Evolutionary conservation across 148 eudicot genomes (phyloP), one percentile per base, ranked within the genome.

Genomic region (Nepenthes mirabilis): DNA sequence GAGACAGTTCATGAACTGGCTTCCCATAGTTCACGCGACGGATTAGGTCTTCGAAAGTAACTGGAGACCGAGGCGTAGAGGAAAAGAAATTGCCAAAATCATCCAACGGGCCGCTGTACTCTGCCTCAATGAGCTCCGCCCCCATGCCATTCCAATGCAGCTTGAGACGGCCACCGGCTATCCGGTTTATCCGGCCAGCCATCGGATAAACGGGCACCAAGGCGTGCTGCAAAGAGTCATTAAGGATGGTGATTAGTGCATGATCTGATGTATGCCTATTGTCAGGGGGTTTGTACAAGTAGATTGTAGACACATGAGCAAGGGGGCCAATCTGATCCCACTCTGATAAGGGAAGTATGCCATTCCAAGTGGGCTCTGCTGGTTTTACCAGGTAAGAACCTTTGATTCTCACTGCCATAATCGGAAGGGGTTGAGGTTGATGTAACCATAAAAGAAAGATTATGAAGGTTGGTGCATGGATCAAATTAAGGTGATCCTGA

Each of bases 221-320:
- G 5, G 53, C 68, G 0, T 61, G 71, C 62, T 82, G 70, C 10
- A 87, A 53, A 23, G 90, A 79, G 34, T 68, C 71, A 57, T 61
- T 77, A 0, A 87, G 65, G 43, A 77, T 72, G 51, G 63, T 64
- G 14, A 71, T 43, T 11, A 81, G 63, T 7, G 64, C 47, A 13
- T 68, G 73, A 1, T 65, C 37, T 3, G 57, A 59, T 11, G 43
- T 49, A 10, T 62, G 60, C 81, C 77, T 64, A 3, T 64, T 66
- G 14, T 60, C 9, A 0, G 70, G 48, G 1, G 78, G 68, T 52
- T 57, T 75, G 69, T 81, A 87, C 63, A 81, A 83, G 70, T 83
- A 82, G 55, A 87, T 65, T 2, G 81, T 77, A 1, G 90, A 78
- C 2, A 80, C 72, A 65, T 84, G 87, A 6, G 85, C 78, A 36